Percentiles rank a stretch among this genome's conserved stretches.
Evolutionary conservation across 148 eudicot genomes (phyloP).

Genomic region (Amaranthus palmeri): DNA sequence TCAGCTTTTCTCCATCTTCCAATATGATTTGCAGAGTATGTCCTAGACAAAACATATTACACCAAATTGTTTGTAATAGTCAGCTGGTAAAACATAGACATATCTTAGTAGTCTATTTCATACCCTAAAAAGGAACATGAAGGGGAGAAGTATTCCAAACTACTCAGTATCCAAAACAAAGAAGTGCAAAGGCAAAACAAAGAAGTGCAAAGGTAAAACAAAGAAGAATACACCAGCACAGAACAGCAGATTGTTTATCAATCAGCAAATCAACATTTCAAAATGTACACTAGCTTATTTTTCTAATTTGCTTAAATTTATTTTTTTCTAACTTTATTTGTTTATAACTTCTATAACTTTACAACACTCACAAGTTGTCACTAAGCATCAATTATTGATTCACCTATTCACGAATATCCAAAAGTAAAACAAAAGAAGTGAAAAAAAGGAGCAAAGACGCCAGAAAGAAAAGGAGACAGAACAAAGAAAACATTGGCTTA

Average conservation of each 20-base stretch:
- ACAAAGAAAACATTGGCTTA: background rate
- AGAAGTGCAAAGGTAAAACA: too few species aligned
- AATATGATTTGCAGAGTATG: constrained; percentile 75
- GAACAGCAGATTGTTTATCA: too few species aligned
- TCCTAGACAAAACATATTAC: constrained; percentile 37
- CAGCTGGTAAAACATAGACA: background rate
- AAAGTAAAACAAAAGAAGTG: background rate
- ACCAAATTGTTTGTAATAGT: constrained; percentile 1
- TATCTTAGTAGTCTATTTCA: background rate
- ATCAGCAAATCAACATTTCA: too few species aligned
- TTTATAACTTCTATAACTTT: too few species aligned
- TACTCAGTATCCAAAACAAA: too few species aligned
- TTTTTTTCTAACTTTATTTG: too few species aligned
- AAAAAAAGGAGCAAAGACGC: background rate
- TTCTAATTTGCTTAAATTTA: too few species aligned
- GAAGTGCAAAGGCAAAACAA: too few species aligned
- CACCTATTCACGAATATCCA: background rate
- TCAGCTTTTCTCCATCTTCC: constrained; percentile 98
- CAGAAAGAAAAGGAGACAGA: background rate
- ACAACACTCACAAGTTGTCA: too few species aligned
- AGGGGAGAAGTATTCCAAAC: background rate
- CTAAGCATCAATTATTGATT: too few species aligned
- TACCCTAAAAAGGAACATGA: background rate
- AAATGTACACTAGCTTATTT: too few species aligned
- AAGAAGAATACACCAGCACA: too few species aligned